Evolutionary conservation across 176 grass and related monocot species (phyloP).

Genomic region (Aegilops umbellulata): DNA sequence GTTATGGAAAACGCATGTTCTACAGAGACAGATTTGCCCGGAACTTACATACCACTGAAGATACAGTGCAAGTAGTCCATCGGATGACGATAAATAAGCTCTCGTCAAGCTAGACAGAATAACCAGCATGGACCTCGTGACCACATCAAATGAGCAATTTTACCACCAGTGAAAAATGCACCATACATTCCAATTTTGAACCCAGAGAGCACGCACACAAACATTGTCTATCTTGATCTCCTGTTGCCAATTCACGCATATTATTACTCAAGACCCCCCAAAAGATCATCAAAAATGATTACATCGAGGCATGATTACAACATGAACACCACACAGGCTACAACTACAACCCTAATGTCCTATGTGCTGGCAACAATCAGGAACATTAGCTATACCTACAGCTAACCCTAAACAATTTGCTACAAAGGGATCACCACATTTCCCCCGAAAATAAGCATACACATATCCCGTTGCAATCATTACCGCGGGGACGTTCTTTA

Average conservation of each 20-base stretch:
- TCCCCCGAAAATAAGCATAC: constrained; percentile 25
- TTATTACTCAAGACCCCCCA: constrained; percentile 27
- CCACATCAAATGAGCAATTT: background rate
- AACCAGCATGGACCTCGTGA: background rate
- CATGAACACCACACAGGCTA: constrained; percentile 26
- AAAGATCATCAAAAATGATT: constrained; percentile 35
- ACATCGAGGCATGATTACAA: constrained; percentile 37
- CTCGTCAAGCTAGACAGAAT: background rate
- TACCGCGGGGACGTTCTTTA: background rate
- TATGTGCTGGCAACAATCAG: constrained; percentile 26
- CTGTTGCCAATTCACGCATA: constrained; percentile 5
- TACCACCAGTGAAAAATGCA: background rate
- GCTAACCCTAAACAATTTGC: constrained; percentile 43
- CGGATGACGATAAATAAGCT: background rate
- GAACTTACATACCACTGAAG: background rate
- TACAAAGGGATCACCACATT: constrained; percentile 38
- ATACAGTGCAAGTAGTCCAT: background rate
- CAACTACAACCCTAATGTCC: constrained; percentile 34
- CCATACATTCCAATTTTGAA: background rate
- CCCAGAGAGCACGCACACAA: background rate
- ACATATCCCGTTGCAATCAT: constrained; percentile 1
- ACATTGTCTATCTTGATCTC: background rate
- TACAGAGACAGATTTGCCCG: background rate
- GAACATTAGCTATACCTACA: constrained; percentile 44
- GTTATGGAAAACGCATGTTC: background rate